phyloP scores from a whole-genome alignment of 2,329 filamentous ascomycete genomes.

The Byssothecium circinans region DNA sequence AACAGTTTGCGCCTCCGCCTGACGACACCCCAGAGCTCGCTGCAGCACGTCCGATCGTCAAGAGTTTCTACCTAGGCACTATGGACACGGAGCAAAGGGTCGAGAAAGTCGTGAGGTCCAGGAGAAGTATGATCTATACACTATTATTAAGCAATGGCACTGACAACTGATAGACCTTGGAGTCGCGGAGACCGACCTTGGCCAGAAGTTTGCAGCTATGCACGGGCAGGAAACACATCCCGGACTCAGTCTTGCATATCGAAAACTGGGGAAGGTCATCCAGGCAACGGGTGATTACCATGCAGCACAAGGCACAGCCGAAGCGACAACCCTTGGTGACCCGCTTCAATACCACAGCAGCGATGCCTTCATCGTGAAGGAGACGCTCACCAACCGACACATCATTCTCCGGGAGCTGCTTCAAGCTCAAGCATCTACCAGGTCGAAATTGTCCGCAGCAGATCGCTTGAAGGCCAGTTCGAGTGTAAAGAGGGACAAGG shows the following conservation, averaged over 20 bases:
- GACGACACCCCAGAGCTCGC: constrained; percentile 96
- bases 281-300: constrained; percentile 95
- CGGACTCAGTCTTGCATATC: constrained; percentile 85
- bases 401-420: constrained; percentile 91
- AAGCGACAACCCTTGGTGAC: constrained; percentile 92
- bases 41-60: constrained; percentile 85
- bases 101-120: constrained; percentile 87
- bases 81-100: constrained; percentile 99
- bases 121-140: constrained; percentile 66
- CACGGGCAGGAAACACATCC: constrained; percentile 86
- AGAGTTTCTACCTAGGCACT: constrained; percentile 90
- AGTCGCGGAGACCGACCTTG: constrained; percentile 88
- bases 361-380: constrained; percentile 97
- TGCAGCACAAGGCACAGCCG: constrained; percentile 92
- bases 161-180: constrained; percentile 69
- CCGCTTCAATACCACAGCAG: constrained; percentile 92
- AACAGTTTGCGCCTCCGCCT: constrained; percentile 96
- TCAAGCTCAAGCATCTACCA: constrained; percentile 83
- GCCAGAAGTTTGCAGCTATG: constrained; percentile 85
- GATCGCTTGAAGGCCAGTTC: constrained; percentile 86
- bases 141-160: not conserved
- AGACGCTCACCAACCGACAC: constrained; percentile 95
- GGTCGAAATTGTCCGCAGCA: constrained; percentile 79
- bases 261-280: constrained; percentile 90
- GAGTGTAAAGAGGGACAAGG: constrained; percentile 89